These are phyloP conservation scores for Boletus rufocinnamomeus DNA, from an alignment of 768 basidiomycete genomes.

Conservation along the genomic window DNA sequence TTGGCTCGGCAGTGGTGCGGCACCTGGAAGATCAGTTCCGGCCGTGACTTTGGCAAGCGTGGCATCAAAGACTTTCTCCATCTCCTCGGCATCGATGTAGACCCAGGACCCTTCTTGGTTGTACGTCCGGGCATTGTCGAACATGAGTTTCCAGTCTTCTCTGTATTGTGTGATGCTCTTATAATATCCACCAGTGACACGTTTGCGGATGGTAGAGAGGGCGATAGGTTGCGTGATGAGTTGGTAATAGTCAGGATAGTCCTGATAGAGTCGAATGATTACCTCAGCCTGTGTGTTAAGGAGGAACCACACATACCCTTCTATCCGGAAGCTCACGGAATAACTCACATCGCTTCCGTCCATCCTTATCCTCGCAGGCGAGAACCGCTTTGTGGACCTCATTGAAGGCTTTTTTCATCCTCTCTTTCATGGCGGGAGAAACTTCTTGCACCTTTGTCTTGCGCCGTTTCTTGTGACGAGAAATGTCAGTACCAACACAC, in stretches of 20 bases:
- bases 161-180: conserved; percentile 72
- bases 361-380: conserved; percentile 67
- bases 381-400: conserved; percentile 76
- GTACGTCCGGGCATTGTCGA: conserved; percentile 89
- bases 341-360: conserved; percentile 81
- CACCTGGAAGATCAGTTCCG: conserved; percentile 77
- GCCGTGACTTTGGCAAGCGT: conserved; percentile 64
- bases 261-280: conserved; percentile 43
- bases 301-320: conserved; percentile 46
- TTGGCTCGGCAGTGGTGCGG: conserved; percentile 42
- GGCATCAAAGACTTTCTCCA: conserved; percentile 85
- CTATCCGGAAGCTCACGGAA: conserved; percentile 87
- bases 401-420: conserved; percentile 82
- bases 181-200: conserved; percentile 63
- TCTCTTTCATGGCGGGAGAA: conserved; percentile 59
- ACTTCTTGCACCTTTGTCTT: conserved; percentile 69
- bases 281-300: background rate
- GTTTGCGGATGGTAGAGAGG: conserved; percentile 82
- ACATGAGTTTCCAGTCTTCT: conserved; percentile 89
- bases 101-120: conserved; percentile 97
- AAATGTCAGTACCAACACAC: background rate
- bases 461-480: conserved; percentile 70
- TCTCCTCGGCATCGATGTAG: conserved; percentile 90
- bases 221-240: conserved; percentile 88
- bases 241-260: conserved; percentile 91